Conservation (phyloP, 1,139 yeast species). For the Saccharomycopsis hybrid region DNA sequence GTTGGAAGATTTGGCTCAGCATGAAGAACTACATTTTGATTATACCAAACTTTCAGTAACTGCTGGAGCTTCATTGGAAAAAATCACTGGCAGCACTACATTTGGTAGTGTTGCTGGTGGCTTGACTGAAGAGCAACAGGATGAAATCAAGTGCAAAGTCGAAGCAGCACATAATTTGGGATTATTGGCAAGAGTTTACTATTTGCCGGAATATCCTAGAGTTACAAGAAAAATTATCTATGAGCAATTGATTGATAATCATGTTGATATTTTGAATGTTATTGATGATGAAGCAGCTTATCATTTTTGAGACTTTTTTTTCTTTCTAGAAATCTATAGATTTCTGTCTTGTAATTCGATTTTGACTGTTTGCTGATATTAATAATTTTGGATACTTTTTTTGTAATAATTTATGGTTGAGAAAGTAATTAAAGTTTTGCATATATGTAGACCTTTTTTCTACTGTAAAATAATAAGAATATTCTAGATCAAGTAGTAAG, state of each 20-base stretch:
- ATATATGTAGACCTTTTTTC: too few relatives aligned
- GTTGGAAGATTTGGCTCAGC: conserved; percentile 23
- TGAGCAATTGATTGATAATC: conserved; percentile 33
- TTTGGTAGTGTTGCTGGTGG: conserved; percentile 24
- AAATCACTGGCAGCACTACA: conserved; percentile 15
- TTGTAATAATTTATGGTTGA: too few relatives aligned
- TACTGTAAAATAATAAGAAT: too few relatives aligned
- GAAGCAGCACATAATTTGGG: conserved; percentile 33
- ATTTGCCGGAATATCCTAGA: conserved; percentile 42
- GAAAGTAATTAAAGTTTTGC: too few relatives aligned
- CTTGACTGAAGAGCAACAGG: conserved; percentile 27
- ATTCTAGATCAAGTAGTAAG: too few relatives aligned
- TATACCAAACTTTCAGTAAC: conserved; percentile 12
- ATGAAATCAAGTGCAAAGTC: conserved; percentile 26
- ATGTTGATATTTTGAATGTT: conserved; percentile 38
- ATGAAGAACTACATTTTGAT: conserved; percentile 4
- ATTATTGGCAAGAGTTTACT: conserved; percentile 43
- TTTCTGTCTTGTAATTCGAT: too few relatives aligned
- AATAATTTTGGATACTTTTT: too few relatives aligned
- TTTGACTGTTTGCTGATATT: too few relatives aligned
- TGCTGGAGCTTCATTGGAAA: conserved; percentile 21
- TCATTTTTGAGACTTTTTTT: conserved; percentile 1
- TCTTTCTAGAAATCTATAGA: too few relatives aligned
- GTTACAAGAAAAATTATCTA: conserved; percentile 33
- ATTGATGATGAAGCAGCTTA: conserved; percentile 34